Evolutionary conservation across 345 rosid genomes (phyloP).

Genomic region (Salix caprea): DNA sequence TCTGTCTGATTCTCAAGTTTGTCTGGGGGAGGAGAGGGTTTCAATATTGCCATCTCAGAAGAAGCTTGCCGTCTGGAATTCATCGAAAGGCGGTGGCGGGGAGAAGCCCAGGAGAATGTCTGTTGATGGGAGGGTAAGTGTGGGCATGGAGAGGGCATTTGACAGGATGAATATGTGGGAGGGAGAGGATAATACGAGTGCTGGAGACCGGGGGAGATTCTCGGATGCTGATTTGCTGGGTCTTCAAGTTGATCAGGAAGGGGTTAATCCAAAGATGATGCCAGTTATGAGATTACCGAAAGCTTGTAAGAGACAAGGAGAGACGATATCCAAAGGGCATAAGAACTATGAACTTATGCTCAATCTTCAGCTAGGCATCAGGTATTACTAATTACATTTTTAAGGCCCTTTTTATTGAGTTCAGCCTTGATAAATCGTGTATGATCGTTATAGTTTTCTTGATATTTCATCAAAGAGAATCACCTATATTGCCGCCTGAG

Average conservation of each 20-base stretch:
- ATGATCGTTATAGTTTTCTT: too few relatives aligned
- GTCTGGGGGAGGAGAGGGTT: slow-evolving; percentile 71
- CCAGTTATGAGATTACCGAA: slow-evolving; percentile 62
- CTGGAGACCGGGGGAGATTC: slow-evolving; percentile 5
- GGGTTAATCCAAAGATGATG: slow-evolving; percentile 19
- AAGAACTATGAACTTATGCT: slow-evolving; percentile 95
- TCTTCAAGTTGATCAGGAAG: slow-evolving; percentile 33
- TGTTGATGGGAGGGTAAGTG: slow-evolving; percentile 79
- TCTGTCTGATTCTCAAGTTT: slow-evolving; percentile 34
- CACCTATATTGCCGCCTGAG: too few relatives aligned
- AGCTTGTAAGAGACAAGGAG: slow-evolving; percentile 70
- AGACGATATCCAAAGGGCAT: slow-evolving; percentile 81
- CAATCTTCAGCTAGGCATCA: slow-evolving; percentile 73
- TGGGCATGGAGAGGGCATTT: slow-evolving; percentile 62
- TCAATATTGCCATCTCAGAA: slow-evolving; percentile 79
- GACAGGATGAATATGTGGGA: slow-evolving; percentile 77
- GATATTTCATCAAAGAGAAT: too few relatives aligned
- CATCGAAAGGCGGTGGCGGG: slow-evolving; percentile 47
- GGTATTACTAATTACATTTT: slow-evolving; percentile 11
- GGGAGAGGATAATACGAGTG: slow-evolving; percentile 14
- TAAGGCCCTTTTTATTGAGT: neutral
- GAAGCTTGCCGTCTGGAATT: slow-evolving; percentile 70
- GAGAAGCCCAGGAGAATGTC: slow-evolving; percentile 61
- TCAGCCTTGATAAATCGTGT: too few relatives aligned
- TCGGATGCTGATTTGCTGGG: slow-evolving; percentile 44